phyloP scores from a whole-genome alignment of 305 asterid species.

The Stenogyne calaminthoides region DNA sequence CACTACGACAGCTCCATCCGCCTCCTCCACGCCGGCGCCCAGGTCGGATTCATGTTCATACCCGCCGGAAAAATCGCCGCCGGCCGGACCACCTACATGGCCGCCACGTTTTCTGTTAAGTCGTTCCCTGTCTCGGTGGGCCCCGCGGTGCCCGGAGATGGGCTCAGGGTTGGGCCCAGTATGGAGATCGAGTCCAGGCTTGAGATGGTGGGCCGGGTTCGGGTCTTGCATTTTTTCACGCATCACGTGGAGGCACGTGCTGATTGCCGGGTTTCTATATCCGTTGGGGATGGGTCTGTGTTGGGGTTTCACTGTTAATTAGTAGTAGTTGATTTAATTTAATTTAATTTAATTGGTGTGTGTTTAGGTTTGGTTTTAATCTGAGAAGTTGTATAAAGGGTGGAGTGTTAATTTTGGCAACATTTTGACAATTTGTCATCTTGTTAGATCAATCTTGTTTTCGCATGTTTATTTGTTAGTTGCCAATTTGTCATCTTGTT shows the following conservation, averaged over 20 bases:
- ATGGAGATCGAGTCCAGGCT: constrained; percentile 84
- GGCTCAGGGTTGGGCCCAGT: constrained; percentile 62
- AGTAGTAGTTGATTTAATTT: background rate
- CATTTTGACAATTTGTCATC: too few relatives aligned
- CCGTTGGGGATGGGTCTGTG: constrained; percentile 83
- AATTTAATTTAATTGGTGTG: background rate
- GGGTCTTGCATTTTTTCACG: constrained; percentile 64
- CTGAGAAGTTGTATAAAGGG: constrained; percentile 1
- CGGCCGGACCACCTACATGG: constrained; percentile 67
- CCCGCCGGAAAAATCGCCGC: constrained; percentile 83
- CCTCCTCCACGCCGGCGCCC: constrained; percentile 65
- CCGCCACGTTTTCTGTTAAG: constrained; percentile 74
- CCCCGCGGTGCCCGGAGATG: constrained; percentile 53
- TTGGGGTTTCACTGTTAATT: constrained; percentile 77
- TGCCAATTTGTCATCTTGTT: background rate
- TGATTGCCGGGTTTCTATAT: constrained; percentile 65
- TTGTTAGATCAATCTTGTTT: background rate
- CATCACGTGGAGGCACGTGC: constrained; percentile 74
- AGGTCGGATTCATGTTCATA: constrained; percentile 85
- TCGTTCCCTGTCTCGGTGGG: constrained; percentile 63
- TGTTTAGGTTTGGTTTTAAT: background rate
- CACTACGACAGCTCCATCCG: constrained; percentile 91
- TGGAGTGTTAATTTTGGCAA: background rate
- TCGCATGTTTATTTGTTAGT: background rate
- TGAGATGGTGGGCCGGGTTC: constrained; percentile 83